Base-by-base conservation (phyloP, 306 rosid genomes). In the Ochetophila trinervis region DNA sequence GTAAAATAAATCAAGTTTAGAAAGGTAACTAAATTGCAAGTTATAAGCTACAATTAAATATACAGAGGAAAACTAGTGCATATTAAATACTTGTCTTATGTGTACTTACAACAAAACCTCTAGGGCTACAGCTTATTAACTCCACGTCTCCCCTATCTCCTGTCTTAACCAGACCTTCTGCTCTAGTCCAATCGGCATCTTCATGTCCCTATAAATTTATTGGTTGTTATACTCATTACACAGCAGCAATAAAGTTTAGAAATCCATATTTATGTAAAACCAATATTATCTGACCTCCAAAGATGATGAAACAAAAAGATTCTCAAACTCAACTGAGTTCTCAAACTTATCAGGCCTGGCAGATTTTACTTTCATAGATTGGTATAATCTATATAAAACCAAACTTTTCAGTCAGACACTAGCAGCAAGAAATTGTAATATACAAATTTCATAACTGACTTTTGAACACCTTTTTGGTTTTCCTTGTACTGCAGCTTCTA, bases 41-140 rank as follows among this genome's bases (percentile, higher is more conserved):
- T 4, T n/a, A 37, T 53, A 49, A 44, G 47, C 34, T 51, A 49
- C 37, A 59, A 69, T 27, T 52, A 68, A 24, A 6, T 15, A 21
- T 34, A 60, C 12, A 60, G 47, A 15, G 45, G 35, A 48, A 27
- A 45, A 5, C 23, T 35, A 71, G 12, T 8, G 1, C 6, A 71
- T 58, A 21, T 37, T 61, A 24, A 21, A 60, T 53, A 54, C 51
- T 63, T 24, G 58, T 16, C 52, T 52, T 68, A 60, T 52, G 58
- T 27, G 66, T 70, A 87, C 99, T 90, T 86, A 90, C 96, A 73
- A 84, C 87, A 76, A 93, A 93, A 42, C 99, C 97, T 76, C 85
- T 83, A 63, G 83, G 56, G 73, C 81, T 93, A 62, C 88, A 82
- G 85, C 96, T 90, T 52, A 93, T 76, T 64, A 93, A 63, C 64